Percentiles rank a stretch among this genome's conserved stretches.
Evolutionary conservation across 1,139 yeast species (phyloP).

Genomic region (Hansenula lynferdii): DNA sequence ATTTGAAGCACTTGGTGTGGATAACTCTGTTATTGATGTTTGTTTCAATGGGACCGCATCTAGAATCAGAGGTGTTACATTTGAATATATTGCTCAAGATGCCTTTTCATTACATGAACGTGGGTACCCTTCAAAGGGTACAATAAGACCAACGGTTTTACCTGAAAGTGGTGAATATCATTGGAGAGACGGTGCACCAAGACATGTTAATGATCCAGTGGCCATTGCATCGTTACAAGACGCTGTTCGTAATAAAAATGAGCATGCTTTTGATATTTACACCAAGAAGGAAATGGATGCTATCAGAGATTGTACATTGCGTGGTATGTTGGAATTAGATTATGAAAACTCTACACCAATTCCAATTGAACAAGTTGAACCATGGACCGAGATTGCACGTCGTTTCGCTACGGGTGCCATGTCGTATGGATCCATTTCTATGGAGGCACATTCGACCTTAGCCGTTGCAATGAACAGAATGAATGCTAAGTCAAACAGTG

Average conservation of each 20-base stretch:
- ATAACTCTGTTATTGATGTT: slow-evolving; percentile 89
- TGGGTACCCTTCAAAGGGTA: slow-evolving; percentile 78
- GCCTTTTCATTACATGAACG: slow-evolving; percentile 91
- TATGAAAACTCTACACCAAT: slow-evolving; percentile 65
- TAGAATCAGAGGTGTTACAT: slow-evolving; percentile 91
- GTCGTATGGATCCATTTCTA: slow-evolving; percentile 98
- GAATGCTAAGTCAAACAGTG: slow-evolving; percentile 97
- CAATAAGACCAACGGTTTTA: slow-evolving; percentile 59
- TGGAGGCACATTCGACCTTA: slow-evolving; percentile 96
- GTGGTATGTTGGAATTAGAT: slow-evolving; percentile 92
- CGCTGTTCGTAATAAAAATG: slow-evolving; percentile 95
- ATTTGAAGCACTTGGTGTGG: slow-evolving; percentile 94
- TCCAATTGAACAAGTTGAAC: slow-evolving; percentile 97
- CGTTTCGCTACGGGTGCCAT: slow-evolving; percentile 98
- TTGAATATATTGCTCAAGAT: slow-evolving; percentile 94
- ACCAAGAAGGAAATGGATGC: slow-evolving; percentile 90
- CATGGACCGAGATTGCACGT: slow-evolving; percentile 98
- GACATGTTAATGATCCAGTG: slow-evolving; percentile 90
- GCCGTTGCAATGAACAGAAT: slow-evolving; percentile 98
- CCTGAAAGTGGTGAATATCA: slow-evolving; percentile 98
- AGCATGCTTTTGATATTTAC: slow-evolving; percentile 86
- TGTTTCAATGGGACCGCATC: slow-evolving; percentile 98
- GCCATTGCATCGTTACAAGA: slow-evolving; percentile 96
- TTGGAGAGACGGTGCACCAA: slow-evolving; percentile 98
- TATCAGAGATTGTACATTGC: slow-evolving; percentile 84